These are phyloP conservation scores for Hypoxylon sp. DNA, from an alignment of 2,329 filamentous ascomycete species.

Conservation along the genomic window DNA sequence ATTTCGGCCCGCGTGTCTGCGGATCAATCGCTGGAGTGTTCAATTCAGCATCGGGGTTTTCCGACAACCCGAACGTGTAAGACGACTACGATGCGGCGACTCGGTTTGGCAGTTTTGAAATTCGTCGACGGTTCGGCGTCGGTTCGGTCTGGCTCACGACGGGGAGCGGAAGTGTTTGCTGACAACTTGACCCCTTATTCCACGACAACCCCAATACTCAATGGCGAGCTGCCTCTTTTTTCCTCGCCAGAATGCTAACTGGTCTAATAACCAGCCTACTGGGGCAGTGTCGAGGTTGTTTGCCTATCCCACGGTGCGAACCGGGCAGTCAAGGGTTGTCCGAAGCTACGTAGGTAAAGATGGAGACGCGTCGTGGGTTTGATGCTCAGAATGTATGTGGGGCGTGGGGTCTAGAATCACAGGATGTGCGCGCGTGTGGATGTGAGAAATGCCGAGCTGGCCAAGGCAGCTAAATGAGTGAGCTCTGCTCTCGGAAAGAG, in stretches of 20 bases:
- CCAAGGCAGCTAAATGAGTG: constrained; percentile 5
- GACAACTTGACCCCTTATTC: constrained; percentile 13
- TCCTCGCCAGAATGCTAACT: constrained; percentile 34
- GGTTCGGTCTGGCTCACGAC: constrained; percentile 4
- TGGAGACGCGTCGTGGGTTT: constrained; percentile 35
- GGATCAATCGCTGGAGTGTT: constrained; percentile 26
- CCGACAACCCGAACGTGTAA: constrained; percentile 8
- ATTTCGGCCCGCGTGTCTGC: constrained; percentile 35
- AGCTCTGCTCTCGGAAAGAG: constrained; percentile 3
- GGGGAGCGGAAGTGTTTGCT: constrained; percentile 5
- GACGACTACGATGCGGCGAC: constrained; percentile 8
- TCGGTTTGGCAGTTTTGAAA: neutral
- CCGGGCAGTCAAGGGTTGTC: constrained; percentile 9
- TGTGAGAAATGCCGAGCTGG: constrained; percentile 25
- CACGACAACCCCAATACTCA: constrained; percentile 18
- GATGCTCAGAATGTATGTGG: constrained; percentile 29
- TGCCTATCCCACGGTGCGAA: constrained; percentile 1
- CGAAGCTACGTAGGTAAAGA: constrained; percentile 29
- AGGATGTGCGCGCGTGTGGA: constrained; percentile 20
- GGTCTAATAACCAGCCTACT: constrained; percentile 47
- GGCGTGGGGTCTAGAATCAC: constrained; percentile 37
- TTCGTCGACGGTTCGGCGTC: constrained; percentile 11
- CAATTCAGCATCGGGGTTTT: constrained; percentile 33
- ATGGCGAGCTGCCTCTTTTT: constrained; percentile 5
- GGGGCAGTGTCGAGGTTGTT: constrained; percentile 7